Conservation (phyloP, 2,329 filamentous ascomycete genomes). For the Claviceps monticola region DNA sequence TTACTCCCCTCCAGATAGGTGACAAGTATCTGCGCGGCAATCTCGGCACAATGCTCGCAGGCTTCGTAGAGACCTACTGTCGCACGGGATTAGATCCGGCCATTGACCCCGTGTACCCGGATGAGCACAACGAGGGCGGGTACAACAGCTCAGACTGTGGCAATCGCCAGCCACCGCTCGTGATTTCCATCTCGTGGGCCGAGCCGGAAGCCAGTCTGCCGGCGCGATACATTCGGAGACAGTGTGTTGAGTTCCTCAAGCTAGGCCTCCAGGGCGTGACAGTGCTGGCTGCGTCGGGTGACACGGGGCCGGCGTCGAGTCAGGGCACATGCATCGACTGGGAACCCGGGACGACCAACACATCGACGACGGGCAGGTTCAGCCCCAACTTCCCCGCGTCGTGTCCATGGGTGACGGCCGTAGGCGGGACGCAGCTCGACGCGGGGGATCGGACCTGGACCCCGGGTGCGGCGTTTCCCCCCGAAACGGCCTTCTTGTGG, state of each 20-base stretch:
- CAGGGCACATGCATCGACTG: neutral
- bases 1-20: neutral
- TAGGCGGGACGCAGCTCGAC: conserved; percentile 38
- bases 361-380: conserved; percentile 21
- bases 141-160: neutral
- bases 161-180: neutral
- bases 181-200: neutral
- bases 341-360: conserved; percentile 15
- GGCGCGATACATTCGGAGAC: neutral
- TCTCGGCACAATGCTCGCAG: neutral
- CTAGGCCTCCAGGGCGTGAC: conserved; percentile 53
- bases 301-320: conserved; percentile 23
- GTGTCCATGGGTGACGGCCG: conserved; percentile 48
- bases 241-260: conserved; percentile 14
- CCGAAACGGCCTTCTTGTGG: neutral
- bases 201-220: neutral
- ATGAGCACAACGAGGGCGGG: neutral
- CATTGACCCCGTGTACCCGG: neutral
- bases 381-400: conserved; percentile 20
- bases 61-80: neutral
- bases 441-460: conserved; percentile 7
- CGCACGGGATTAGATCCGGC: neutral
- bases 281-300: conserved; percentile 50
- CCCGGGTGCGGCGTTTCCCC: neutral
- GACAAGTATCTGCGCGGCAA: neutral